Conservation (phyloP, 371 early-diverging fungal species). For the Haplosporangium sp. region DNA sequence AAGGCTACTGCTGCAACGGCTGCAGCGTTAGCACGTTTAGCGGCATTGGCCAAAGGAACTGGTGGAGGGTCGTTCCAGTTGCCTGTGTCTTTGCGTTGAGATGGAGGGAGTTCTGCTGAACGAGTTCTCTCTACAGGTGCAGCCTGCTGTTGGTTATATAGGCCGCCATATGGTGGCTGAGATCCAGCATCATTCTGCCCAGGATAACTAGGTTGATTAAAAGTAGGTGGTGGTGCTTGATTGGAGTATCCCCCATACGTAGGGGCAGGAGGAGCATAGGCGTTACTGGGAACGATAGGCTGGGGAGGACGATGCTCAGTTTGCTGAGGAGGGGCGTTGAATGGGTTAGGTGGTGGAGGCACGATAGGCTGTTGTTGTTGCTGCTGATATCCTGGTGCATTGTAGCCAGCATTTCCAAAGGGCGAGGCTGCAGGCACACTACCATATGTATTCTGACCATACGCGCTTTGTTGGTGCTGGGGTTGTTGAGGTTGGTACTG, state of each 20-base stretch:
- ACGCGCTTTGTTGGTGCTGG: conserved; percentile 29
- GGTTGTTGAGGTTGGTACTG: conserved; percentile 39
- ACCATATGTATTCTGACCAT: conserved; percentile 43
- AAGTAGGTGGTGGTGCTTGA: conserved; percentile 42
- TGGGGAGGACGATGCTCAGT: conserved; percentile 46
- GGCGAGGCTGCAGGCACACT: conserved; percentile 27
- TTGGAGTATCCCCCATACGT: conserved; percentile 39
- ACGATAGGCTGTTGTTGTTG: conserved; percentile 24
- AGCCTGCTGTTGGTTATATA: conserved; percentile 43
- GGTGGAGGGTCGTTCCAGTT: conserved; percentile 73
- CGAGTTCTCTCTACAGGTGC: conserved; percentile 50
- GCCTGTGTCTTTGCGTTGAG: conserved; percentile 57
- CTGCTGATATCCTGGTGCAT: conserved; percentile 29
- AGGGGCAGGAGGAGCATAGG: conserved; percentile 42
- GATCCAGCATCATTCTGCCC: conserved; percentile 37
- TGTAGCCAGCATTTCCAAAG: conserved; percentile 35
- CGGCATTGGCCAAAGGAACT: conserved; percentile 32
- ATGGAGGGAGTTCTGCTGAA: conserved; percentile 48
- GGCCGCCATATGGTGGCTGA: conserved; percentile 32
- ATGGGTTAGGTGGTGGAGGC: conserved; percentile 43
- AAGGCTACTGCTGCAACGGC: conserved; percentile 20
- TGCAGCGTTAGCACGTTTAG: conserved; percentile 29
- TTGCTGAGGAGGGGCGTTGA: conserved; percentile 45
- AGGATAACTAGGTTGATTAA: conserved; percentile 34
- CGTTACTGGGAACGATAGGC: conserved; percentile 38